A percentile compares a stretch with the other conserved stretches of the same genome.
phyloP scores from a whole-genome alignment of 1,139 yeast genomes.

The Candida labiduridarum region DNA sequence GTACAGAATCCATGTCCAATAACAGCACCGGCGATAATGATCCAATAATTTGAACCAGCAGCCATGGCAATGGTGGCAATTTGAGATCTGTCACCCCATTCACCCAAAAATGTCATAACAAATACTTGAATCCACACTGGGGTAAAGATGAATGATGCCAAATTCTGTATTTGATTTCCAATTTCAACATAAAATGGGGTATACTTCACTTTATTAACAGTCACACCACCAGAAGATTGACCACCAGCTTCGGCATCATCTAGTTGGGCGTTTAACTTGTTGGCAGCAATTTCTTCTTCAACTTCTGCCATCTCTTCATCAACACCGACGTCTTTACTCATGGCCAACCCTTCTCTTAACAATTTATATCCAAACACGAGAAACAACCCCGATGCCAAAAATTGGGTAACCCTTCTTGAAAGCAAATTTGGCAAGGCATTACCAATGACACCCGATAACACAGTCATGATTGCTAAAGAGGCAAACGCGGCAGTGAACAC shows the following conservation, averaged over 20 bases:
- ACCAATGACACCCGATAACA: slow-evolving; percentile 88
- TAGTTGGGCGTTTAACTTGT: slow-evolving; percentile 54
- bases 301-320: slow-evolving; percentile 97
- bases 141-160: slow-evolving; percentile 68
- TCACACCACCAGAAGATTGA: slow-evolving; percentile 16
- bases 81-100: slow-evolving; percentile 99
- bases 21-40: slow-evolving; percentile 85
- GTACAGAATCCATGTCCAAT: slow-evolving; percentile 93
- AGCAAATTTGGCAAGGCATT: slow-evolving; percentile 85
- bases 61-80: slow-evolving; percentile 99
- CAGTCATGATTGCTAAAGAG: slow-evolving; percentile 89
- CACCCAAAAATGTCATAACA: slow-evolving; percentile 94
- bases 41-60: slow-evolving; percentile 92
- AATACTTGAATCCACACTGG: slow-evolving; percentile 96
- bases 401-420: slow-evolving; percentile 78
- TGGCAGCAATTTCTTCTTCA: slow-evolving; percentile 83
- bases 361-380: slow-evolving; percentile 81
- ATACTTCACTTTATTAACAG: slow-evolving; percentile 10
- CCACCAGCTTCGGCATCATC: slow-evolving; percentile 61
- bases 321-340: slow-evolving; percentile 83
- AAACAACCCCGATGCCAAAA: slow-evolving; percentile 79
- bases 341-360: slow-evolving; percentile 75
- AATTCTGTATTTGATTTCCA: slow-evolving; percentile 44
- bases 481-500: slow-evolving; percentile 87
- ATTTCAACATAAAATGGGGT: slow-evolving; percentile 28